phyloP scores from a whole-genome alignment of 179 eudicot species.

The Monotropa hypopitys region DNA sequence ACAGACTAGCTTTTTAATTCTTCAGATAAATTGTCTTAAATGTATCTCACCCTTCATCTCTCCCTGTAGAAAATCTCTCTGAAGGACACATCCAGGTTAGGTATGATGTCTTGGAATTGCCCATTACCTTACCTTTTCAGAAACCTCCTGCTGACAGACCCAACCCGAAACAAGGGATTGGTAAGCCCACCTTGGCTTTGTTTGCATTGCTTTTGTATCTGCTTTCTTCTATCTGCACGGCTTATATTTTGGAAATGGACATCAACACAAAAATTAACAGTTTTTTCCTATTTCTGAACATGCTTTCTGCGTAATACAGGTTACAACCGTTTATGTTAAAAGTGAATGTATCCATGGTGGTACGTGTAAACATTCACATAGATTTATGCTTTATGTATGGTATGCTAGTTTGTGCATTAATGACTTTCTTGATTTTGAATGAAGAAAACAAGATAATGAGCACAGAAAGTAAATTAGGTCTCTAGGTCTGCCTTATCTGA shows the following conservation, averaged over 20 bases:
- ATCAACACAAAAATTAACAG: neutral
- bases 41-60: neutral
- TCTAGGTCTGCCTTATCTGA: too few relatives aligned
- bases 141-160: conserved; percentile 91
- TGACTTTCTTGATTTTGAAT: too few relatives aligned
- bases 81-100: conserved; percentile 60
- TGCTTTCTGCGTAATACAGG: neutral
- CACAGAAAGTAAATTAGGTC: too few relatives aligned
- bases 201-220: neutral
- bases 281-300: neutral
- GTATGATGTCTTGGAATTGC: conserved; percentile 75
- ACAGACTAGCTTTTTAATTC: neutral
- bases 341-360: neutral
- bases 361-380: neutral
- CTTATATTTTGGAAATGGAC: neutral
- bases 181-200: conserved; percentile 30
- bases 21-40: neutral
- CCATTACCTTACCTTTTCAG: conserved; percentile 68
- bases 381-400: neutral
- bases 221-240: neutral
- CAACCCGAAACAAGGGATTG: conserved; percentile 93
- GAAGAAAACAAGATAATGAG: too few relatives aligned
- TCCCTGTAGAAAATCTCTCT: conserved; percentile 34
- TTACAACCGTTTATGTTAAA: neutral
- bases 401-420: too few relatives aligned